Evolutionary conservation across 1,284 basidiomycete species (phyloP).

Genomic region (Ceratobasidium sp.): DNA sequence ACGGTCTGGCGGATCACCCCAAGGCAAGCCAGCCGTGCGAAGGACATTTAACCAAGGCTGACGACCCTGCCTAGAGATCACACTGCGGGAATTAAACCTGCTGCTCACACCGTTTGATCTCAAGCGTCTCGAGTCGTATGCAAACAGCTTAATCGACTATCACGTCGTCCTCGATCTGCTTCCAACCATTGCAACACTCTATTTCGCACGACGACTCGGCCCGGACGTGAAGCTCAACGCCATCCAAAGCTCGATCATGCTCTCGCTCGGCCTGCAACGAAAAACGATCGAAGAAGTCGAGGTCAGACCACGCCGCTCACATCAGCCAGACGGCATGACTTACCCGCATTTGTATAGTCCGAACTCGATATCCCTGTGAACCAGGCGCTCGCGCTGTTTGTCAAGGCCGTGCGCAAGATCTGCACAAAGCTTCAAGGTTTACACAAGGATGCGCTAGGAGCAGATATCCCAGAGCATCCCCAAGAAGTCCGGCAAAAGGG

Average conservation of each 20-base stretch:
- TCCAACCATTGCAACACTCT: slow-evolving; percentile 82
- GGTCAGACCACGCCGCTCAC: slow-evolving; percentile 59
- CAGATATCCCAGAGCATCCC: slow-evolving; percentile 54
- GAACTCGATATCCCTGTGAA: slow-evolving; percentile 88
- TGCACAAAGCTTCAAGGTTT: slow-evolving; percentile 83
- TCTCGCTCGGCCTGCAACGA: slow-evolving; percentile 91
- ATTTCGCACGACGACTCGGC: slow-evolving; percentile 84
- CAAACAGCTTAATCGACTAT: slow-evolving; percentile 96
- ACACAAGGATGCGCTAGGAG: slow-evolving; percentile 81
- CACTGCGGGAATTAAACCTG: slow-evolving; percentile 76
- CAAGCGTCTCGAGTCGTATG: slow-evolving; percentile 95
- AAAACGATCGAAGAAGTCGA: slow-evolving; percentile 93
- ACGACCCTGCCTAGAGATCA: slow-evolving; percentile 60
- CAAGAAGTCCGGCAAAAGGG: slow-evolving; percentile 32
- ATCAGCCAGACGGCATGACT: slow-evolving; percentile 4
- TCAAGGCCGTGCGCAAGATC: slow-evolving; percentile 90
- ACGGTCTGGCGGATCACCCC: slow-evolving; percentile 61
- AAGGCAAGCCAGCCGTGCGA: slow-evolving; percentile 58
- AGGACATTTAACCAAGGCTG: not conserved
- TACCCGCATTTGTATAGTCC: slow-evolving; percentile 59
- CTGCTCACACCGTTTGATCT: slow-evolving; percentile 93
- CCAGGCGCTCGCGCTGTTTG: slow-evolving; percentile 91
- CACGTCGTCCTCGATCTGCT: slow-evolving; percentile 95
- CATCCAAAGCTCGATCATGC: slow-evolving; percentile 88
- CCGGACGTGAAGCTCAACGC: slow-evolving; percentile 76